Base-by-base conservation (phyloP, 2,329 filamentous ascomycete species). In the Fusarium abutilonis region DNA sequence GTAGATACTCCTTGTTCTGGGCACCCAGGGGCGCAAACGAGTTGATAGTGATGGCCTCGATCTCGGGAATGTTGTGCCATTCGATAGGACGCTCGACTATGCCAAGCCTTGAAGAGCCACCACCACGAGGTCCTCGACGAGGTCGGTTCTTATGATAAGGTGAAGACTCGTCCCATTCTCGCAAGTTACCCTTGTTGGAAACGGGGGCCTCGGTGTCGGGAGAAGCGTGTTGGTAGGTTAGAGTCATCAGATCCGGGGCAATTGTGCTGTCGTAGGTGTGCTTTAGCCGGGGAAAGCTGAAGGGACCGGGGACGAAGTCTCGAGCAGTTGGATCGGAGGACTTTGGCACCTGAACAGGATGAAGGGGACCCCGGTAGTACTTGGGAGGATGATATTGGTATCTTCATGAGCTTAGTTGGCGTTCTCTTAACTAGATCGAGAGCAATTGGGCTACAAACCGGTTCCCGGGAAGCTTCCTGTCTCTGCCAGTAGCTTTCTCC, bases 301-400 rank as follows among this genome's bases (percentile, higher is more conserved):
- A 99, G 2, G 95, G 95, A 0, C 95, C 95, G 1, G 95, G 93
- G 23, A 91, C 83, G 76, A 95, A 99, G 73, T 92, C 83, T 73
- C 95, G 90, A 56, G 95, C 97, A 26, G 89, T 85, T 1, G 93
- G 93, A 71, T 97, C 91, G 62, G 93, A 95, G 47, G 88, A 85
- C 35, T 88, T 84, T n/a, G 92, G 94, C 56, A 92, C 91, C 79
- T 97, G 92, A 72, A 97, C 88, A 46, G 95, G 95, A 75, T 98
- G 93, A 21, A 98, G 83, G 64, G 93, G 93, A 53, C 95, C 95
- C 72, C 94, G 91, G 77, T 97, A 89, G 84, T 93, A 99, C 80
- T 94, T 95, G 63, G 95, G 95, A 46, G 94, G 89, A 65, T 93
- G 92, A 78, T 90, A 98, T 78, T 96, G 91, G 80, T 98, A 99